Conservation (phyloP, 1,284 basidiomycete genomes). For the Ceratobasidium sp. region DNA sequence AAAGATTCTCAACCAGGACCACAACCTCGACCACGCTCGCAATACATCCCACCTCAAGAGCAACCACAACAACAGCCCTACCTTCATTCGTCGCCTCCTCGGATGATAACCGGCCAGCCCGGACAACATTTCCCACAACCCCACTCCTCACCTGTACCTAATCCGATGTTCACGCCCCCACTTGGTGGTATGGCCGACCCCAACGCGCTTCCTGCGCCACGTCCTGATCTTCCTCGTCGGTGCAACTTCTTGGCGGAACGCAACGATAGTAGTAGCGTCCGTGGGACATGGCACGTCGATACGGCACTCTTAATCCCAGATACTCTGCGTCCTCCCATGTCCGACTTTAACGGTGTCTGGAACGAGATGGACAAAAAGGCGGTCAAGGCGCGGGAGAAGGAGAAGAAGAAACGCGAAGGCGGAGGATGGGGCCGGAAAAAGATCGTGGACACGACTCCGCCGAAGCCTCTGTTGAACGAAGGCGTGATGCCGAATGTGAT, state of each 20-base stretch:
- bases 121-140: background rate
- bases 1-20: background rate
- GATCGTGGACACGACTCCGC: background rate
- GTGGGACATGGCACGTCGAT: background rate
- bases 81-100: background rate
- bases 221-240: background rate
- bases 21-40: background rate
- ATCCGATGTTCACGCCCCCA: background rate
- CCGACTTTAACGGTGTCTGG: constrained; percentile 7
- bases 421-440: background rate
- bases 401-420: constrained; percentile 3
- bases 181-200: background rate
- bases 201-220: background rate
- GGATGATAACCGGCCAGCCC: background rate
- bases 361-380: constrained; percentile 25
- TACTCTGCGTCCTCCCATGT: background rate
- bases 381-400: constrained; percentile 11
- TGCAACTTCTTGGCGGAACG: constrained; percentile 24
- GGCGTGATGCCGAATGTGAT: constrained; percentile 16
- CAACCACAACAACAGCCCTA: background rate
- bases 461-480: constrained; percentile 1
- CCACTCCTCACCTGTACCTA: background rate
- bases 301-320: background rate
- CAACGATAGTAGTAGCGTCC: background rate
- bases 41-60: background rate